Base-by-base conservation (phyloP, 306 rosid species). In the barrel medic (Medicago truncatula) region DNA sequence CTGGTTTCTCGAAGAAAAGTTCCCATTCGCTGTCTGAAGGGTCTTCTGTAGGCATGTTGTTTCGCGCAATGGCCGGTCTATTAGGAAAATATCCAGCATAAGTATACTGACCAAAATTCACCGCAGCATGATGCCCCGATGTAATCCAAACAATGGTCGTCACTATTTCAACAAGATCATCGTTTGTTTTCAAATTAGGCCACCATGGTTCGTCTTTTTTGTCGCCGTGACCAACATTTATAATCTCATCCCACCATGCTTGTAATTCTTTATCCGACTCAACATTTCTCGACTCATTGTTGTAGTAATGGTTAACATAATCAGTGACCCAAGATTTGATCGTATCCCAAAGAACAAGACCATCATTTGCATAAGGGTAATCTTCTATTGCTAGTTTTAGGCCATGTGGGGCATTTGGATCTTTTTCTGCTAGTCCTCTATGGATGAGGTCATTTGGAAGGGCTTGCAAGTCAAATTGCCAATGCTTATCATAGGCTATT, bases 211-310 rank as follows among this genome's bases (percentile, higher is more conserved):
- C 85, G 3, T 87, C 85, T 15, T 84, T 87, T 36, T 87, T 87
- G 66, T 84, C 88, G 2, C 38, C 88, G 10, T 84, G 88, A 0
- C 90, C 86, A 1, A 69, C 71, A 0, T 66, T 84, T 76, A 64
- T 71, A 16, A 87, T 82, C 73, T 87, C 90, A 14, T 74, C 70
- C 98, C 98, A 93, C 98, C 98, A 93, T 4, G 87, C 80, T 81
- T 93, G 98, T 10, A 93, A 84, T 83, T 87, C 90, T 0, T 68
- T 7, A 40, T 84, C 90, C 1, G 81, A 84, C 8, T 18, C 21
- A 11, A 86, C 12, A 0, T 17, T 13, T 2, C 0, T 13, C 2
- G 74, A 15, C 0, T 74, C 71, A 0, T 52, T 64, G 0, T 80
- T 6, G 54, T 87, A 87, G 69, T 82, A 84, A 9, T 10, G 63